Percentiles rank a stretch among this genome's conserved stretches.
phyloP scores from a whole-genome alignment of 2,329 filamentous ascomycete species.

The Pseudogymnoascus sp. region DNA sequence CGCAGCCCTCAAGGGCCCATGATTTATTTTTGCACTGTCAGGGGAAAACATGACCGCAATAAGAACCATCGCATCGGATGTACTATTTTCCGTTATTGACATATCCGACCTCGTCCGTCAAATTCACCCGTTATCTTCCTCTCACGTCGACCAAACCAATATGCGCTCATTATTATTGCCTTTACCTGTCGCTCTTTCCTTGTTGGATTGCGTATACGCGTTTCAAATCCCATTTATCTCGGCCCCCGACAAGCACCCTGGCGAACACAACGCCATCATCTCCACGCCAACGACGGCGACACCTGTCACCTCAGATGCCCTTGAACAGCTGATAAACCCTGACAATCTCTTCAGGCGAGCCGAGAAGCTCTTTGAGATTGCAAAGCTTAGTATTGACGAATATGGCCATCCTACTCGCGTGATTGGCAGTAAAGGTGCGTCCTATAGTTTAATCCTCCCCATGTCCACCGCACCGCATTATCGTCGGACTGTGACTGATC shows the following conservation, averaged over 20 bases:
- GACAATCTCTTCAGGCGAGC: conserved; percentile 51
- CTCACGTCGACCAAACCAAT: neutral
- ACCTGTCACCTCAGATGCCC: conserved; percentile 42
- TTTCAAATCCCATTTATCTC: conserved; percentile 19
- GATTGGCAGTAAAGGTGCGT: conserved; percentile 54
- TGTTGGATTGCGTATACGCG: conserved; percentile 15
- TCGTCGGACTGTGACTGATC: conserved; percentile 13
- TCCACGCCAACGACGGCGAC: conserved; percentile 16
- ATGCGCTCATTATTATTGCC: neutral
- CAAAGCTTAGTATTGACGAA: conserved; percentile 48
- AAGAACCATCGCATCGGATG: no score
- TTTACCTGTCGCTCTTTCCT: conserved; percentile 10
- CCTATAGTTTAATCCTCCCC: no score
- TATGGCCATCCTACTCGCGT: conserved; percentile 63
- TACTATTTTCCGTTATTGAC: neutral
- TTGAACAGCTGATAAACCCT: conserved; percentile 48
- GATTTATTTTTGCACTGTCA: no score
- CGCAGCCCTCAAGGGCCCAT: neutral
- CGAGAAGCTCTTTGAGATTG: conserved; percentile 52
- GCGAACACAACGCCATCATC: conserved; percentile 10
- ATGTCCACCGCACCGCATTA: no score
- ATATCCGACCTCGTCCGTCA: neutral
- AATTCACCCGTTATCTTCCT: neutral
- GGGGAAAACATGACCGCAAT: no score
- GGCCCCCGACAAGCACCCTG: conserved; percentile 15